These are phyloP conservation scores for Massariosphaeria phaeospora DNA, from an alignment of 495 filamentous ascomycete genomes.

Conservation along the genomic window DNA sequence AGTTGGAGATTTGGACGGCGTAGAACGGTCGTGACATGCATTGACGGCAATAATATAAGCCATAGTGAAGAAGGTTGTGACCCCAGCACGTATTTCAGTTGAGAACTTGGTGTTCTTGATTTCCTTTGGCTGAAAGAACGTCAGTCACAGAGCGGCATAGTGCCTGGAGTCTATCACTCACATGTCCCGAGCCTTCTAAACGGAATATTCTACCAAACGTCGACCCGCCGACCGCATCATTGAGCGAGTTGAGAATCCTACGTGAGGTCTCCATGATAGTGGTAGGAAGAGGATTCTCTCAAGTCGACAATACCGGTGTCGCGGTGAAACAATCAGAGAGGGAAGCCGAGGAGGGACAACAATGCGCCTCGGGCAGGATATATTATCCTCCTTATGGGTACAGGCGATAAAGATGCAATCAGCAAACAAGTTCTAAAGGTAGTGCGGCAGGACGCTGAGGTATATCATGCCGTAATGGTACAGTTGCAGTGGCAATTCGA, in stretches of 20 bases:
- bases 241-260: slow-evolving; percentile 15
- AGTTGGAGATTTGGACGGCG: neutral
- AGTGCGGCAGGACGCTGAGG: neutral
- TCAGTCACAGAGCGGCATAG: slow-evolving; percentile 6
- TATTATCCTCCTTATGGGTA: no score
- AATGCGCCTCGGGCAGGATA: no score
- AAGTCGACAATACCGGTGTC: neutral
- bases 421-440: no score
- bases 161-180: slow-evolving; percentile 40
- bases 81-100: slow-evolving; percentile 73
- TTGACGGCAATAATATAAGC: slow-evolving; percentile 74
- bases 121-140: slow-evolving; percentile 49
- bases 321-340: neutral
- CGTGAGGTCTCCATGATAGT: slow-evolving; percentile 24
- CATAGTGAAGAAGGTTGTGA: slow-evolving; percentile 86
- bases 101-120: slow-evolving; percentile 69
- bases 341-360: neutral
- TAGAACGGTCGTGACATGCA: slow-evolving; percentile 31
- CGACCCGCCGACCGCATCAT: slow-evolving; percentile 23
- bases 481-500: neutral
- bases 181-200: slow-evolving; percentile 70
- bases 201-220: slow-evolving; percentile 51
- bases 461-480: slow-evolving; percentile 1
- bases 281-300: neutral
- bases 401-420: no score